Percentiles rank a stretch among this genome's conserved stretches.
Evolutionary conservation across 176 grass and related monocot species (phyloP).

Genomic region (Ananas comosus): DNA sequence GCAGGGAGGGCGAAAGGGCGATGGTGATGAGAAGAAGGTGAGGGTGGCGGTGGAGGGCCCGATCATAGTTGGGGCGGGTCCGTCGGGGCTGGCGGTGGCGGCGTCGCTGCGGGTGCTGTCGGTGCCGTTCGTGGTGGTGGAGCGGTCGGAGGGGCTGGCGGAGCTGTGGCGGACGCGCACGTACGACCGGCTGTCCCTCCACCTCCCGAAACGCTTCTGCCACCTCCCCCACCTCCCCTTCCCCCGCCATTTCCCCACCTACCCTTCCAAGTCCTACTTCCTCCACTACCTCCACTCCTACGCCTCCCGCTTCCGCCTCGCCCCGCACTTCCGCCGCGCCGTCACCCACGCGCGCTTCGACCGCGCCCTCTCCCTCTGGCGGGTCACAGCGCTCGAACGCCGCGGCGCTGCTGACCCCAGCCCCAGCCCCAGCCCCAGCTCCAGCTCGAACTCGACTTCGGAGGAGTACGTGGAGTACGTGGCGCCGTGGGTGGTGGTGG

Average conservation of each 20-base stretch:
- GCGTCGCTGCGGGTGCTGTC: slow-evolving; percentile 51
- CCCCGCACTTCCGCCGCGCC: slow-evolving; percentile 48
- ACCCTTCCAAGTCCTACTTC: slow-evolving; percentile 72
- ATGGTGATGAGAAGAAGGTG: neutral
- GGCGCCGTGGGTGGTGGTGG: slow-evolving; percentile 84
- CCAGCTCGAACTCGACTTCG: too few relatives aligned
- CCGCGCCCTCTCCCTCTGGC: slow-evolving; percentile 32
- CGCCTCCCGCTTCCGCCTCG: slow-evolving; percentile 46
- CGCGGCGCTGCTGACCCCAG: too few relatives aligned
- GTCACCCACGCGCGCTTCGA: slow-evolving; percentile 53
- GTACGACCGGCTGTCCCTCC: slow-evolving; percentile 79
- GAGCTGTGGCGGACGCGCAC: slow-evolving; percentile 79
- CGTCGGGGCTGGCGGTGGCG: slow-evolving; percentile 77
- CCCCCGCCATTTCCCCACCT: slow-evolving; percentile 57
- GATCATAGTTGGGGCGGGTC: slow-evolving; percentile 87
- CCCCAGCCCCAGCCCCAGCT: too few relatives aligned
- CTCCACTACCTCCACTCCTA: slow-evolving; percentile 75
- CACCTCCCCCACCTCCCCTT: slow-evolving; percentile 72
- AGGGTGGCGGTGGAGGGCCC: slow-evolving; percentile 33
- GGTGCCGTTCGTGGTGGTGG: slow-evolving; percentile 59
- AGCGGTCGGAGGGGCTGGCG: slow-evolving; percentile 68
- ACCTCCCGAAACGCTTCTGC: slow-evolving; percentile 82
- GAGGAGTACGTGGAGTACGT: slow-evolving; percentile 32
- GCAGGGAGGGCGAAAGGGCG: too few relatives aligned
- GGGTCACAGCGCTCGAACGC: slow-evolving; percentile 21